A percentile compares a stretch with the other conserved stretches of the same genome.
Conservation (phyloP, 148 eudicot genomes). For the Rhododendron ferrugineum region DNA sequence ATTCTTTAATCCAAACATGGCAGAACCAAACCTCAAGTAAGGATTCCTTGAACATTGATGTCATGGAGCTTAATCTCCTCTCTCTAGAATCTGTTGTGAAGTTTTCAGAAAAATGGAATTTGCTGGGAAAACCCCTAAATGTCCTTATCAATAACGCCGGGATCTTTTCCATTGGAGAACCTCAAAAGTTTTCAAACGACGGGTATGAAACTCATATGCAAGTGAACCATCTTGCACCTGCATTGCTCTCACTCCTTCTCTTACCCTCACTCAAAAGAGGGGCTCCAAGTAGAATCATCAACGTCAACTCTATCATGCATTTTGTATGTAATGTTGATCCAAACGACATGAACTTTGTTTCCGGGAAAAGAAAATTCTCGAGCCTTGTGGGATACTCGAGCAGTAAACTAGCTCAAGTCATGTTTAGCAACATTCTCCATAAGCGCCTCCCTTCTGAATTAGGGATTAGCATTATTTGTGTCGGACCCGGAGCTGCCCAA, state of each 20-base stretch:
- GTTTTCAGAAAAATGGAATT: constrained; percentile 26
- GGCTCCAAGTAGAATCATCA: constrained; percentile 31
- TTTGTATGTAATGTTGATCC: constrained; percentile 21
- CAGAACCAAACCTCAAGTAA: neutral
- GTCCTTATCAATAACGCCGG: constrained; percentile 27
- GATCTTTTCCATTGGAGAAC: constrained; percentile 24
- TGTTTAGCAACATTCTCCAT: constrained; percentile 27
- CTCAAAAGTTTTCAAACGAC: constrained; percentile 24
- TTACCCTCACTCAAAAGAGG: constrained; percentile 33
- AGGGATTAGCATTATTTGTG: constrained; percentile 20
- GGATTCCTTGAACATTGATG: constrained; percentile 8
- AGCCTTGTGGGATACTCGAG: constrained; percentile 28
- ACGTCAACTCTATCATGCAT: constrained; percentile 29
- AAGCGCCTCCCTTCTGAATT: constrained; percentile 9
- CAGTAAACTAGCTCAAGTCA: constrained; percentile 34
- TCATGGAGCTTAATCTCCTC: constrained; percentile 33
- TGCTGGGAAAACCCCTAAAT: constrained; percentile 17
- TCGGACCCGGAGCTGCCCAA: constrained; percentile 22
- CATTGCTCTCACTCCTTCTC: constrained; percentile 30
- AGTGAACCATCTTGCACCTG: constrained; percentile 33
- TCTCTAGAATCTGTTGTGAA: constrained; percentile 23
- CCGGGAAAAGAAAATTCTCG: constrained; percentile 15
- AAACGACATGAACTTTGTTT: constrained; percentile 22
- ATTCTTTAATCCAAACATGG: constrained; percentile 22
- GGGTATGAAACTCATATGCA: constrained; percentile 36